phyloP scores from a whole-genome alignment of 176 grass and related monocot species.

The Canna indica region DNA sequence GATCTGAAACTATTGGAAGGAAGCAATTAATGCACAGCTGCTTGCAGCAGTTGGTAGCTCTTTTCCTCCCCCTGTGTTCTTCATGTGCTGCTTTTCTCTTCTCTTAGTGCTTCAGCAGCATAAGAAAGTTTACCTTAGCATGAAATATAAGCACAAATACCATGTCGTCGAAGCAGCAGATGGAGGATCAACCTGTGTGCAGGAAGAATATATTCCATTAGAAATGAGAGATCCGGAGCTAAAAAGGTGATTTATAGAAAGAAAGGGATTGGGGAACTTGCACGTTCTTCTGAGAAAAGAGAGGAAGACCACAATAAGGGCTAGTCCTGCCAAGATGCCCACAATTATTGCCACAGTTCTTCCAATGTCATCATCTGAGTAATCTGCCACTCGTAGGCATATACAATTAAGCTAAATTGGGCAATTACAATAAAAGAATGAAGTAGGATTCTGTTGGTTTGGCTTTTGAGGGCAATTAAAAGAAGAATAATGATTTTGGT shows the following conservation, averaged over 20 bases:
- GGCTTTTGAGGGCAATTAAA: background rate
- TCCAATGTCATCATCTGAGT: constrained; percentile 65
- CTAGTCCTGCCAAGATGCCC: constrained; percentile 69
- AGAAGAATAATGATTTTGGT: too few relatives aligned
- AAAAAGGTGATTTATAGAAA: too few relatives aligned
- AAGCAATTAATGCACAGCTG: too few relatives aligned
- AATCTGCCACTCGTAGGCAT: constrained; percentile 27
- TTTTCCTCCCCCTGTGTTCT: too few relatives aligned
- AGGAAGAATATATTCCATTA: background rate
- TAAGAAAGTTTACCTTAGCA: too few relatives aligned
- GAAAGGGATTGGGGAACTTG: constrained; percentile 9
- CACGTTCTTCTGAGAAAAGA: constrained; percentile 62
- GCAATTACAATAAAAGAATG: background rate
- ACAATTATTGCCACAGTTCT: constrained; percentile 67
- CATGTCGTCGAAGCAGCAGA: background rate
- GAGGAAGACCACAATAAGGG: constrained; percentile 69
- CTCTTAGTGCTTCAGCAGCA: too few relatives aligned
- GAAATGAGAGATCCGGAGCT: too few relatives aligned
- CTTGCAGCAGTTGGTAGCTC: too few relatives aligned
- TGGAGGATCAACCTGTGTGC: background rate
- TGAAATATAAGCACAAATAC: too few relatives aligned
- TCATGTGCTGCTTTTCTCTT: too few relatives aligned
- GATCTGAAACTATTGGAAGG: too few relatives aligned
- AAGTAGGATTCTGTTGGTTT: background rate
- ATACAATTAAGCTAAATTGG: background rate